These are phyloP conservation scores for Peronospora tabacina DNA, from an alignment of 352 stramenopile species.

Conservation along the genomic window DNA sequence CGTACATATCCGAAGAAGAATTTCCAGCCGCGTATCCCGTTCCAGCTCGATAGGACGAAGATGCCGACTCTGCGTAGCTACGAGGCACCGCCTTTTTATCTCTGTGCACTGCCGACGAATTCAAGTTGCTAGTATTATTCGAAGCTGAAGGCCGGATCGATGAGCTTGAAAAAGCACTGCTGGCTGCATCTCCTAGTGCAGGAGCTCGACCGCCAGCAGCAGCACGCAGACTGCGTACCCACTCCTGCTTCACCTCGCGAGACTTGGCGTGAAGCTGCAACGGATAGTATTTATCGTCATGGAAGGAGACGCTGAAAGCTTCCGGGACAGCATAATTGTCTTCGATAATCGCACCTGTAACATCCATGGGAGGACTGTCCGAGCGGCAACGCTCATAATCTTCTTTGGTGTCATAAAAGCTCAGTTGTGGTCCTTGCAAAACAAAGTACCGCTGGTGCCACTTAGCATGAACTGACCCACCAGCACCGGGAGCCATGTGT, in stretches of 20 bases:
- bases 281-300: slow-evolving; percentile 72
- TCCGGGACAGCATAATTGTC: slow-evolving; percentile 72
- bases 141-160: slow-evolving; percentile 22
- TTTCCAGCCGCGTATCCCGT: slow-evolving; percentile 17
- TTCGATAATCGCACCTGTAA: slow-evolving; percentile 65
- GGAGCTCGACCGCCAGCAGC: slow-evolving; percentile 29
- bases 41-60: slow-evolving; percentile 15
- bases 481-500: slow-evolving; percentile 42
- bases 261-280: slow-evolving; percentile 80
- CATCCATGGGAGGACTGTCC: slow-evolving; percentile 75
- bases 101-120: slow-evolving; percentile 8
- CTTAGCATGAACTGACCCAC: slow-evolving; percentile 39
- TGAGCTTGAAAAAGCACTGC: slow-evolving; percentile 24
- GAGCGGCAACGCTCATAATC: slow-evolving; percentile 78
- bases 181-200: slow-evolving; percentile 13
- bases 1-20: slow-evolving; percentile 23
- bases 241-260: slow-evolving; percentile 65
- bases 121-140: slow-evolving; percentile 12
- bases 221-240: slow-evolving; percentile 66
- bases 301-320: slow-evolving; percentile 76
- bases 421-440: slow-evolving; percentile 64
- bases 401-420: slow-evolving; percentile 82
- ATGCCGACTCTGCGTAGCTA: slow-evolving; percentile 18
- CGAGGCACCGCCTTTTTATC: slow-evolving; percentile 9
- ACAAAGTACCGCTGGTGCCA: slow-evolving; percentile 88